Conservation (phyloP, 129 eudicot species). For the Logfia minima region DNA sequence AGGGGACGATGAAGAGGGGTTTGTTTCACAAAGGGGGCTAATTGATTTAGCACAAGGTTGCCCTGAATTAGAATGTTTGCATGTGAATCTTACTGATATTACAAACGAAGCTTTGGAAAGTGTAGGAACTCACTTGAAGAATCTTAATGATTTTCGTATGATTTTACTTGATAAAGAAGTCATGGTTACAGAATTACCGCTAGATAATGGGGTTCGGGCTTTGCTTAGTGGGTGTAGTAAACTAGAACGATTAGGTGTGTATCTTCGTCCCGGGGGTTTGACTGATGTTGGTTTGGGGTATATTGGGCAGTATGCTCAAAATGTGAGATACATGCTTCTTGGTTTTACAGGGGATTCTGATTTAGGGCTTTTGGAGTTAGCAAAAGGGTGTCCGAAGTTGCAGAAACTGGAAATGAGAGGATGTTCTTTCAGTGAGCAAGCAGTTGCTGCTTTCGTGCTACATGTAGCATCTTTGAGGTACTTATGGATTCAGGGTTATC, state of each 20-base stretch:
- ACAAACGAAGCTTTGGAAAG: slow-evolving; percentile 64
- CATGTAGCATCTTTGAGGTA: slow-evolving; percentile 65
- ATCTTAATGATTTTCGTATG: slow-evolving; percentile 64
- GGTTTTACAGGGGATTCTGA: slow-evolving; percentile 80
- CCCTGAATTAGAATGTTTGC: slow-evolving; percentile 59
- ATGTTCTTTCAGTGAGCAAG: slow-evolving; percentile 66
- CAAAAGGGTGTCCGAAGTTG: slow-evolving; percentile 74
- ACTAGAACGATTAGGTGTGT: slow-evolving; percentile 64
- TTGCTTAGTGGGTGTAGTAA: slow-evolving; percentile 59
- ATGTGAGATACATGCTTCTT: slow-evolving; percentile 77
- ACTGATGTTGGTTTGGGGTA: slow-evolving; percentile 68
- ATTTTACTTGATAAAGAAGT: slow-evolving; percentile 68
- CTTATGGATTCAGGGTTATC: slow-evolving; percentile 84
- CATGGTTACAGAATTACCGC: slow-evolving; percentile 63
- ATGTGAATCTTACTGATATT: slow-evolving; percentile 69
- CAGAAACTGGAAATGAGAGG: slow-evolving; percentile 80
- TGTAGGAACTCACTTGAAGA: slow-evolving; percentile 59
- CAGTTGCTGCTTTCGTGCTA: slow-evolving; percentile 51
- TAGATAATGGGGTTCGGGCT: slow-evolving; percentile 77
- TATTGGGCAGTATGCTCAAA: slow-evolving; percentile 57
- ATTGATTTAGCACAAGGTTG: slow-evolving; percentile 72
- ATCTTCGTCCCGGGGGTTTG: slow-evolving; percentile 74
- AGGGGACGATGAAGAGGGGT: slow-evolving; percentile 76
- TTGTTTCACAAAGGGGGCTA: slow-evolving; percentile 74
- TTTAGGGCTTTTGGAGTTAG: slow-evolving; percentile 64